Conservation (phyloP, 2,329 filamentous ascomycete species). For the Colletotrichum abscissum region DNA sequence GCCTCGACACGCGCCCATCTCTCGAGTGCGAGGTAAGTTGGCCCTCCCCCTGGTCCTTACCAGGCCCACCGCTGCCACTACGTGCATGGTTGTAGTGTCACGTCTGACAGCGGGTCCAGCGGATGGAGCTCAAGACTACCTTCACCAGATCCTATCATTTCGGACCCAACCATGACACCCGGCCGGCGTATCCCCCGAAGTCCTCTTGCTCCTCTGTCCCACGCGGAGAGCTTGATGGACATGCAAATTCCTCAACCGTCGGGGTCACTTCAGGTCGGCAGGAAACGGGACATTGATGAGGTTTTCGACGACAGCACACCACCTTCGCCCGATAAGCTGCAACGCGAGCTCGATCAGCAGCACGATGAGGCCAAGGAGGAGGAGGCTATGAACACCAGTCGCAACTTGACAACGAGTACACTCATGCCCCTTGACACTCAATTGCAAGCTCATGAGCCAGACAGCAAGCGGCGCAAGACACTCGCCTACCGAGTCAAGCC, state of each 20-base stretch:
- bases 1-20: slow-evolving; percentile 30
- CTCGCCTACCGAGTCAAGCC: slow-evolving; percentile 16
- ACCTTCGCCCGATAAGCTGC: slow-evolving; percentile 25
- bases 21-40: slow-evolving; percentile 24
- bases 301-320: slow-evolving; percentile 19
- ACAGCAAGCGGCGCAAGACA: slow-evolving; percentile 15
- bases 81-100: slow-evolving; percentile 1
- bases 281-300: slow-evolving; percentile 26
- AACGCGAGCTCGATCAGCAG: slow-evolving; percentile 30
- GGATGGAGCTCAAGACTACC: slow-evolving; percentile 26
- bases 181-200: slow-evolving; percentile 19
- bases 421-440: neutral
- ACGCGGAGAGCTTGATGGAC: slow-evolving; percentile 25
- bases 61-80: slow-evolving; percentile 3
- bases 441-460: neutral
- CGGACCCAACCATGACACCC: neutral
- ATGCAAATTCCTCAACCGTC: slow-evolving; percentile 16
- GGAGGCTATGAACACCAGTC: slow-evolving; percentile 7
- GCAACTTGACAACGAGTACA: neutral
- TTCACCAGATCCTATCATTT: slow-evolving; percentile 14
- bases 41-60: neutral
- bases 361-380: slow-evolving; percentile 28
- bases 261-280: neutral
- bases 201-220: slow-evolving; percentile 7
- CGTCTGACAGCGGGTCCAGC: slow-evolving; percentile 24